Evolutionary conservation across 164 flowering plant species (phyloP).

Genomic region (Kalanchoe fedtschenkoi): DNA sequence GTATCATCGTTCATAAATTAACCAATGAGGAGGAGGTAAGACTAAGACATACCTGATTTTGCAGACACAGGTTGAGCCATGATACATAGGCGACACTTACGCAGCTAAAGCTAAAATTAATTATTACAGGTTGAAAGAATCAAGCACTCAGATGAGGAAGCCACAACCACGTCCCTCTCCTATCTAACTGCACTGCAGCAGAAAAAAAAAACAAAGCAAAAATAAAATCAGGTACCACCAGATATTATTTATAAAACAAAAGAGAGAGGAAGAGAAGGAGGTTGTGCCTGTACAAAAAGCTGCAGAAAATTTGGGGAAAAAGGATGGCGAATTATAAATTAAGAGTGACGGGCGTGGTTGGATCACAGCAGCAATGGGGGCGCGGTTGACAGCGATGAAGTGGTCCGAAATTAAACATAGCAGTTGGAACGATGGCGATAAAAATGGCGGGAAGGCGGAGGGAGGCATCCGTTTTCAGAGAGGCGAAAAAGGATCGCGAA

Average conservation of each 20-base stretch:
- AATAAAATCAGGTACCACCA: neutral
- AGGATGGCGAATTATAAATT: neutral
- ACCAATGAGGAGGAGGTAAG: no score
- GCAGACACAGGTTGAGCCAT: constrained; percentile 5
- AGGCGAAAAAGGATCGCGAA: neutral
- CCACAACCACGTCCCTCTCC: neutral
- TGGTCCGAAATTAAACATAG: neutral
- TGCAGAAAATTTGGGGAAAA: neutral
- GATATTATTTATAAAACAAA: neutral
- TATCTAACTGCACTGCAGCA: neutral
- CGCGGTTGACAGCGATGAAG: neutral
- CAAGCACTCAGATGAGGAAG: constrained; percentile 6
- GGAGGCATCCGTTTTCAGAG: neutral
- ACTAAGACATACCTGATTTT: neutral
- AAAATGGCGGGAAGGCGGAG: neutral
- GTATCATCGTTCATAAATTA: neutral
- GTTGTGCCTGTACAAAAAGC: neutral
- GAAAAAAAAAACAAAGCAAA: neutral
- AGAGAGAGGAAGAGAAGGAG: neutral
- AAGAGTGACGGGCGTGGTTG: neutral
- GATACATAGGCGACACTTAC: neutral
- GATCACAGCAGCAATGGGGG: no score
- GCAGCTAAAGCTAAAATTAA: neutral
- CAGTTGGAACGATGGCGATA: neutral
- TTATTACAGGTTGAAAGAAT: neutral